A percentile compares a stretch with the other conserved stretches of the same genome.
Evolutionary conservation across 2,329 filamentous ascomycete genomes (phyloP).

Genomic region (Beauveria sp.): DNA sequence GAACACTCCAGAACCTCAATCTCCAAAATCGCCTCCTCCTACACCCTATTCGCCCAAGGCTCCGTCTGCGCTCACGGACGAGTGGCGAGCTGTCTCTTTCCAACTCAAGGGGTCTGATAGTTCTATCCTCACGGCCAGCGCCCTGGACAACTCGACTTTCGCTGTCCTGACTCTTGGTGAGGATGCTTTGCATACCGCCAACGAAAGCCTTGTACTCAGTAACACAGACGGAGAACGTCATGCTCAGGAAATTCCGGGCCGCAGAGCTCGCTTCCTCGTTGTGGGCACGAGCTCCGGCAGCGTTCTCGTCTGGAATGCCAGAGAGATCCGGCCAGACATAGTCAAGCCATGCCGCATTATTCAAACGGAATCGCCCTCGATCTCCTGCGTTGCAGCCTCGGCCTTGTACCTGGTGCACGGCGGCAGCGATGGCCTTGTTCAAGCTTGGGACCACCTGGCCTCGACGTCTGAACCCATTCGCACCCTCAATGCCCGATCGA

Average conservation of each 20-base stretch:
- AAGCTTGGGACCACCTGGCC: conserved; percentile 92
- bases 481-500: conserved; percentile 79
- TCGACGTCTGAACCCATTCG: conserved; percentile 72
- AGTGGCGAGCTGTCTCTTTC: conserved; percentile 24
- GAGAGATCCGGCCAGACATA: conserved; percentile 39
- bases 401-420: conserved; percentile 87
- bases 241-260: conserved; percentile 66
- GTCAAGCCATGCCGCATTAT: conserved; percentile 72
- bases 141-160: conserved; percentile 67
- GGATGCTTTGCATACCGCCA: conserved; percentile 53
- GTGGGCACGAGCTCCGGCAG: conserved; percentile 71
- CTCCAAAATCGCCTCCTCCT: conserved; percentile 17
- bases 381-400: conserved; percentile 75
- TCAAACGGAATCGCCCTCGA: conserved; percentile 81
- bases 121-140: conserved; percentile 59
- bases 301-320: conserved; percentile 80
- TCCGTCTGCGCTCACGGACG: conserved; percentile 17
- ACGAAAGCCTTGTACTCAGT: conserved; percentile 45
- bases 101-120: conserved; percentile 50
- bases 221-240: conserved; percentile 29
- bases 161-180: conserved; percentile 66
- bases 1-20: conserved; percentile 15
- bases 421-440: conserved; percentile 88
- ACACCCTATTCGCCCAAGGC: conserved; percentile 16
- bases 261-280: conserved; percentile 72